A percentile compares a stretch with the other conserved stretches of the same genome.
Conservation (phyloP, 176 grass and related monocot genomes). For the Saccharum officinarum region DNA sequence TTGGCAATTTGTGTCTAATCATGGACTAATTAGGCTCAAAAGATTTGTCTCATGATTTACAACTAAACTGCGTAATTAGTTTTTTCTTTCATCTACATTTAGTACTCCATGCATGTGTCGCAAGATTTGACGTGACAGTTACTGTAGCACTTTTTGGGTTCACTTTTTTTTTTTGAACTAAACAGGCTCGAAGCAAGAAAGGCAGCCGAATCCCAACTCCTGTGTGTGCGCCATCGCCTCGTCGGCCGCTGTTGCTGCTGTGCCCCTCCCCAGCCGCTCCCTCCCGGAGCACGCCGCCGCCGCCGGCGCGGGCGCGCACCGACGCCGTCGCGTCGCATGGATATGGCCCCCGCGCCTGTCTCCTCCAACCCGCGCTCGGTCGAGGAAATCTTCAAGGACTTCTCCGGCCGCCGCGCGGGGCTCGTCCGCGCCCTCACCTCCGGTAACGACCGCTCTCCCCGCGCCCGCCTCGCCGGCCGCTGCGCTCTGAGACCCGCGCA, state of each 20-base stretch:
- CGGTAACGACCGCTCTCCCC: slow-evolving; percentile 32
- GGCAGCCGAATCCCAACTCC: slow-evolving; percentile 25
- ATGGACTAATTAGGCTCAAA: too few relatives aligned
- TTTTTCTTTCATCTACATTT: too few relatives aligned
- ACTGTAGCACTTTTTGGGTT: too few relatives aligned
- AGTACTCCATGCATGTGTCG: too few relatives aligned
- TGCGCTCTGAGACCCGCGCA: background rate
- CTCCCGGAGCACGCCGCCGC: background rate
- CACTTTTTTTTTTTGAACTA: too few relatives aligned
- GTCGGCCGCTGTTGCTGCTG: slow-evolving; percentile 14
- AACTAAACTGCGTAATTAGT: too few relatives aligned
- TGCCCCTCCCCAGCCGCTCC: background rate
- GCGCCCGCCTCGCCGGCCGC: background rate
- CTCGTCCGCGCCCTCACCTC: slow-evolving; percentile 73
- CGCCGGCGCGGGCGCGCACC: background rate
- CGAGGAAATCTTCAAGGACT: slow-evolving; percentile 82
- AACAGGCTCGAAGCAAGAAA: slow-evolving; percentile 12
- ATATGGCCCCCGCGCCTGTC: slow-evolving; percentile 34
- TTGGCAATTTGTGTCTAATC: too few relatives aligned
- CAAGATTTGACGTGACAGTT: too few relatives aligned
- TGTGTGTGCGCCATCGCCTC: background rate
- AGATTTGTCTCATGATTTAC: too few relatives aligned
- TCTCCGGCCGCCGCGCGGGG: slow-evolving; percentile 56
- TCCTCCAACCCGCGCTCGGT: slow-evolving; percentile 57
- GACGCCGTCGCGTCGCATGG: slow-evolving; percentile 20